Base-by-base conservation (phyloP, 2,329 filamentous ascomycete species). In the Penicillium sp. region DNA sequence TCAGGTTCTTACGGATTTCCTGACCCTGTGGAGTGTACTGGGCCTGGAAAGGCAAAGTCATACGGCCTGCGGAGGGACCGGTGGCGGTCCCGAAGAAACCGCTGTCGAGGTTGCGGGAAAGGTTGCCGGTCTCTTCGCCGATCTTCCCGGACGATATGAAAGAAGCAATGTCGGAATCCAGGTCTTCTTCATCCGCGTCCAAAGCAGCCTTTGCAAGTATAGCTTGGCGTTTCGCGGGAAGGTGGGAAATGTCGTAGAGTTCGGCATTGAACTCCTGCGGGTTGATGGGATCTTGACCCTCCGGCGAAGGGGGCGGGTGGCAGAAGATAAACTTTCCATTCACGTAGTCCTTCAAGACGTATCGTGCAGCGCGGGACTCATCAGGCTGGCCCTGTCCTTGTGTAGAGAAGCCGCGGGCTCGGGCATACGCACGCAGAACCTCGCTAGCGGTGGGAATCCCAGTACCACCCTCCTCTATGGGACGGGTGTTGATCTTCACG, bases 291-390 rank as follows among this genome's bases (percentile, higher is more conserved):
- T 58, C 48, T 32, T 60, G 50, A 31, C 55, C 57, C 23, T 63
- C 62, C 2, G 72, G 39, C 2, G 47, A 36, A 0, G 90, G 90
- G 0, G 93, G 93, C 4, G 93, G 90, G 57, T 91, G 84, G 53
- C 89, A 93, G 71, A 85, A 97, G 4, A 97, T 78, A 0, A 98
- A 78, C 70, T 96, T 97, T 48, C 93, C 93, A 62, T 85, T 94
- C 54, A 98, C 93, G 59, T 97, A 98, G 70, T 98, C 93, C 65
- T 98, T 98, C 17, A 98, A 78, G 11, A 98, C 77, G 54, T 87
- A 86, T 37, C 93, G 80, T 4, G 91, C 89, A 5, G 93, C 93
- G 55, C 93, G 80, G 1, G 89, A 94, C 71, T 95, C 89, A 58
- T 98, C 93, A 0, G 93, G 91, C 60, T 93, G 86, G 7, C 93